Base-by-base conservation (phyloP, 768 basidiomycete species). In the Candolleomyces efflorescens region DNA sequence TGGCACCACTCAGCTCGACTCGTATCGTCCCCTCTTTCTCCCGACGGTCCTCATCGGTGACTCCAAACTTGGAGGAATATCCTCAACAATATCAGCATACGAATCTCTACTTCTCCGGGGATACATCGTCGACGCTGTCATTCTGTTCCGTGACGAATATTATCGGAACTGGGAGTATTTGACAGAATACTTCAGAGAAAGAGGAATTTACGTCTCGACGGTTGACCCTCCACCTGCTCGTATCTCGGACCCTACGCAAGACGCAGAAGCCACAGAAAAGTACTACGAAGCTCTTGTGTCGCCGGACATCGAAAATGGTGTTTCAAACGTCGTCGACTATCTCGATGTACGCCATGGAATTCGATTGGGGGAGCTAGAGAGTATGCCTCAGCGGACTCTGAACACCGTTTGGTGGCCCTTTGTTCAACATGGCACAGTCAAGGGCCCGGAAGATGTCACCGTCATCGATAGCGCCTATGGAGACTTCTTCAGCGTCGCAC, bases 341-440 rank as follows among this genome's bases (percentile, higher is more conserved):
- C 73, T 98, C 23, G 85, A 92, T 62, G 59, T 67, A 9, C 74
- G 80, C 37, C 95, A 98, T 69, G 60, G 67, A 0, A 64, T 69
- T n/a, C 80, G 96, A 5, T 69, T 97, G n/a, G 67, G 78, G 11
- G 83, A 89, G 44, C 81, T 98, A 7, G 81, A 85, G 50, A 81
- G 87, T 0, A 92, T 96, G 85, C 84, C 92, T 3, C 74, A 75
- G 10, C 82, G 94, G 38, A 87, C 94, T 0, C 74, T 90, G 45
- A 80, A 93, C 54, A 78, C 79, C 1, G 78, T 97, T 46, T 98
- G 96, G 96, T 98, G 94, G 93, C 96, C 96, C 0, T 98, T 98
- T 67, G 92, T 94, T 1, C 96, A 98, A 67, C 96, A 98, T 62
- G 84, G 83, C 0, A 75, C 85, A 17, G 77, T 92, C 47, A 80